These are phyloP conservation scores for Scedosporium apiospermum DNA, from an alignment of 2,329 filamentous ascomycete species.

Conservation along the genomic window DNA sequence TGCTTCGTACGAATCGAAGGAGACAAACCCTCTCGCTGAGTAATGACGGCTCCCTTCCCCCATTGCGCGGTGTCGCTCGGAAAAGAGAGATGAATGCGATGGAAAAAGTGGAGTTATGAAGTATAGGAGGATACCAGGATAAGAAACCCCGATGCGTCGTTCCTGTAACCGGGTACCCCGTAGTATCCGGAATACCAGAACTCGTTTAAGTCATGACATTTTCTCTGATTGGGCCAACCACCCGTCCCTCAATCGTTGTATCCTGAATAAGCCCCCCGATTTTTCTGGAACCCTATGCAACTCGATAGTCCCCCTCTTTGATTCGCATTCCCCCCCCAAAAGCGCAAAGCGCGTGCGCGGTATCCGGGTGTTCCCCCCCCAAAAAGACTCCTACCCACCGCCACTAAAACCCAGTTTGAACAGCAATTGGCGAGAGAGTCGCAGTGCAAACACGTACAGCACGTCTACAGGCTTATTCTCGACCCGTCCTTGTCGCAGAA, in stretches of 20 bases:
- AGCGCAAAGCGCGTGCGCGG: neutral
- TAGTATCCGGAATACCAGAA: neutral
- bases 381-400: neutral
- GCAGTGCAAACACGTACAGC: neutral
- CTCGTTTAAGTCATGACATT: neutral
- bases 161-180: neutral
- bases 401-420: neutral
- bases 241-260: slow-evolving; percentile 3
- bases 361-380: neutral
- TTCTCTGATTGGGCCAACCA: slow-evolving; percentile 4
- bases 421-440: neutral
- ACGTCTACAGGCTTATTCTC: neutral
- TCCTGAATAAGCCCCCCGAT: neutral
- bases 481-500: neutral
- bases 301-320: neutral
- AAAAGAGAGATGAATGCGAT: neutral
- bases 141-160: neutral
- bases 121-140: neutral
- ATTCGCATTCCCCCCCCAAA: neutral
- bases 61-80: no score
- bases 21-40: neutral
- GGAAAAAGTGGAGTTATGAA: neutral
- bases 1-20: neutral
- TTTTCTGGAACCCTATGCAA: neutral
- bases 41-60: no score